Conservation (phyloP, 176 grass and related monocot genomes). For the Zoysia pacifica region DNA sequence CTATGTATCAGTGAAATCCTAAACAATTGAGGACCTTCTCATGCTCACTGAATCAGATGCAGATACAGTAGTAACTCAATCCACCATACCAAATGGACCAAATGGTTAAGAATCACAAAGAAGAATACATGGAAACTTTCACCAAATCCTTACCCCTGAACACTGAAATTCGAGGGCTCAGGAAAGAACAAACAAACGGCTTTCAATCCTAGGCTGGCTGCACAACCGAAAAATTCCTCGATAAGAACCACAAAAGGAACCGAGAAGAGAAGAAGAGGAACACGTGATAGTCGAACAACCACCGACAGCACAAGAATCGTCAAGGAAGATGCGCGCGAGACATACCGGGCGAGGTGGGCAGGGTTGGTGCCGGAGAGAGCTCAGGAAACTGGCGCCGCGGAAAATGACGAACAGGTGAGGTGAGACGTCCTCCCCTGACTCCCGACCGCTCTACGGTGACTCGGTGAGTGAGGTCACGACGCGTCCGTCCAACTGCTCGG, state of each 20-base stretch:
- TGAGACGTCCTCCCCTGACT: constrained; percentile 17
- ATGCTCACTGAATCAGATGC: not conserved
- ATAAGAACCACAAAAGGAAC: not conserved
- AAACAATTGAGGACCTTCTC: not conserved
- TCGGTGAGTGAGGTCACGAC: not conserved
- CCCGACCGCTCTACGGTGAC: not conserved
- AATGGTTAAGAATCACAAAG: not conserved
- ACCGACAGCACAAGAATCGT: not conserved
- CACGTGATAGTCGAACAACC: not conserved
- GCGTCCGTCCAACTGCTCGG: not conserved
- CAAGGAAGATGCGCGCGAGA: not conserved
- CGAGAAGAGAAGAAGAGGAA: not conserved
- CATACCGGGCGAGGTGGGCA: constrained; percentile 6
- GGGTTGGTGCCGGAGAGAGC: constrained; percentile 22
- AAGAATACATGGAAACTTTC: not conserved
- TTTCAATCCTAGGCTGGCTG: not conserved
- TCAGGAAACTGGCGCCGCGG: not conserved
- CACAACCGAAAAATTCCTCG: not conserved
- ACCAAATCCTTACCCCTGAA: constrained; percentile 20
- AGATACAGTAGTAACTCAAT: not conserved
- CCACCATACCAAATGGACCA: not conserved
- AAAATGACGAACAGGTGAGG: not conserved
- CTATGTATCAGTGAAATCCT: too few relatives aligned
- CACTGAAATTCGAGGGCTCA: not conserved
- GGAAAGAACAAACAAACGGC: not conserved